phyloP scores from a whole-genome alignment of 1,139 yeast genomes.

The Kurtzmaniella quercitrusa region DNA sequence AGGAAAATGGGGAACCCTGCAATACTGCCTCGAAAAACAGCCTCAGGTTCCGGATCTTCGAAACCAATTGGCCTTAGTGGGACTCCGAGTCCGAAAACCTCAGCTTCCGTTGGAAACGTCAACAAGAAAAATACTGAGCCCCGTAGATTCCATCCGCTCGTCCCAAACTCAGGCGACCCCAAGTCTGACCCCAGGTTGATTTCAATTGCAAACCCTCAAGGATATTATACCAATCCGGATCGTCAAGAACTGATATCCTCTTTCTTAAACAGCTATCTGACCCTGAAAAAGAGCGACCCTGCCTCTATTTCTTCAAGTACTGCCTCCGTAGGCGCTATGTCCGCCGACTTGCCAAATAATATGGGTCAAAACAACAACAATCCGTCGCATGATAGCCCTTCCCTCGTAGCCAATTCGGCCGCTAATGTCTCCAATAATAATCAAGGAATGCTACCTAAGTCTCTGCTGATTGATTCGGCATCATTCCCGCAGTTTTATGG shows the following conservation, averaged over 20 bases:
- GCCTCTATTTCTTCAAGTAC: not conserved
- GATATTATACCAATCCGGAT: conserved; percentile 13
- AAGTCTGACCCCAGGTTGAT: not conserved
- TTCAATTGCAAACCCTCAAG: conserved; percentile 8
- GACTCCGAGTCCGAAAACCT: conserved; percentile 3
- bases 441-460: conserved; percentile 2
- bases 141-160: not conserved
- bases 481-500: conserved; percentile 11
- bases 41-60: conserved; percentile 1
- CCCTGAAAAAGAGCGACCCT: not conserved
- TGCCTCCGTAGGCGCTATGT: not conserved
- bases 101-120: conserved; percentile 3
- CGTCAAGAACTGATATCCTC: conserved; percentile 21
- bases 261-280: conserved; percentile 17
- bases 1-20: conserved; percentile 8
- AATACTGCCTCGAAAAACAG: conserved; percentile 3
- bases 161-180: not conserved
- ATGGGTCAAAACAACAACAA: not conserved
- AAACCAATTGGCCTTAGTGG: not conserved
- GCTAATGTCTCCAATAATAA: not conserved
- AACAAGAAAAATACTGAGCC: conserved; percentile 1
- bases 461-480: conserved; percentile 11
- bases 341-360: not conserved
- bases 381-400: not conserved
- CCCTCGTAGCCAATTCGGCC: not conserved